Base-by-base conservation (phyloP, 495 filamentous ascomycete species). In the Xylaria curta region DNA sequence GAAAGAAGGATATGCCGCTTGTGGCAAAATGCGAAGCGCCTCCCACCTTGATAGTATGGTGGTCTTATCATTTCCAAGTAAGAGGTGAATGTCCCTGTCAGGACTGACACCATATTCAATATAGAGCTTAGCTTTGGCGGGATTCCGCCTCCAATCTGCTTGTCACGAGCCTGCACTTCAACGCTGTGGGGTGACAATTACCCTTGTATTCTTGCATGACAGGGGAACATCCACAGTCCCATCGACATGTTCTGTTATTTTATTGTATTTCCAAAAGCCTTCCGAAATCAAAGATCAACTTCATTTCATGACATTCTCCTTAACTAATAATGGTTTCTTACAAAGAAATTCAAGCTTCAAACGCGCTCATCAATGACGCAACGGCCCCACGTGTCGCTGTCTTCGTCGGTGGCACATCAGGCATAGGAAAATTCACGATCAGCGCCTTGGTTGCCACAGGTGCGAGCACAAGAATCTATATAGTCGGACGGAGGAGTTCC, bases 401-500 rank as follows among this genome's bases (percentile, higher is more conserved):
- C 60, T 83, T 84, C 63, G 76, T 77, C 47, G 81, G 82, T 47
- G 82, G 79, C 4, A 84, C 82, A 2, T 78, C 78, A 15, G 82
- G 82, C 46, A 81, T 84, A 56, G 82, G 82, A 40, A 79, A 82
- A 70, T 31, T 73, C 46, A 79, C 81, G 0, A 53, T 81, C 33
- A 66, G 46, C 28, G 78, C 73, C 64, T 65, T 83, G 0, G 78
- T 79, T 56, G 54, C 70, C 8, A 75, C 77, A 8, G 78, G 76
- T 4, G 33, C 68, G 54, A 68, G 69, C 68, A 40, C 78, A 31
- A 76, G 69, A 58, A 72, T 80, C 66, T 83, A 82, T 69, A 51
- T 82, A 13, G 68, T 82, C 71, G 81, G 81, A 19, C 79, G 81
- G n/a, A 78, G 78, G 64, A 69, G 72, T 28, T 72, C 77, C 24